Evolutionary conservation across 768 basidiomycete genomes (phyloP), one percentile per base, ranked within the genome.

Genomic region (Auricularia sp.): DNA sequence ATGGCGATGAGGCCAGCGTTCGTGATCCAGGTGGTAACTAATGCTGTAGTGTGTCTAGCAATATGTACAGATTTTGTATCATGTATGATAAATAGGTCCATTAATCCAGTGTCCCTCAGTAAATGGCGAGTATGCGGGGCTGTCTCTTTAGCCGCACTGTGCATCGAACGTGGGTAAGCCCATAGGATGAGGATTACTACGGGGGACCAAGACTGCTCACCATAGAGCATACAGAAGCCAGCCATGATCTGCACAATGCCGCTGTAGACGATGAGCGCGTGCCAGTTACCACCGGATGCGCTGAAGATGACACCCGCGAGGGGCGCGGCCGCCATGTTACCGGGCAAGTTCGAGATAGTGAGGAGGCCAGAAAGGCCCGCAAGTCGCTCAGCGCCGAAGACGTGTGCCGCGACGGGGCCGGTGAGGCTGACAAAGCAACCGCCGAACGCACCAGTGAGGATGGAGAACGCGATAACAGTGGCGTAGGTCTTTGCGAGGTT

Each of bases 381-480:
- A 0, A 67, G 63, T 8, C 64, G 65, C 1, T 64, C 61, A 3
- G 64, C 54, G 29, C 68, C 66, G 61, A 43, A 75, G 16, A 74
- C 63, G 51, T 69, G 66, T 3, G 73, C 72, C 21, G 70, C 73
- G 11, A 76, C 74, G 11, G 75, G 74, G 39, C 75, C 69, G 34
- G 73, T 64, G 36, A 77, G 71, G 36, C 73, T 73, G 51, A 76
- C 67, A 66, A 74, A 75, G 67, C 74, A 74, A 18, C 73, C 74
- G 51, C 75, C 76, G 62, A 75, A 70, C 47, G 74, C 69, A 12
- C 77, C 77, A 62, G 74, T 73, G 12, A 75, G n/a, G 14, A 75
- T 67, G 16, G 73, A 69, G 64, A 75, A 74, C 10, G 66, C 70
- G 36, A 77, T 70, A 44, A 77, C 72, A 33, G 69, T 64, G 23